Evolutionary conservation across 768 basidiomycete species (phyloP).

Genomic region (Gymnopilus junonius): DNA sequence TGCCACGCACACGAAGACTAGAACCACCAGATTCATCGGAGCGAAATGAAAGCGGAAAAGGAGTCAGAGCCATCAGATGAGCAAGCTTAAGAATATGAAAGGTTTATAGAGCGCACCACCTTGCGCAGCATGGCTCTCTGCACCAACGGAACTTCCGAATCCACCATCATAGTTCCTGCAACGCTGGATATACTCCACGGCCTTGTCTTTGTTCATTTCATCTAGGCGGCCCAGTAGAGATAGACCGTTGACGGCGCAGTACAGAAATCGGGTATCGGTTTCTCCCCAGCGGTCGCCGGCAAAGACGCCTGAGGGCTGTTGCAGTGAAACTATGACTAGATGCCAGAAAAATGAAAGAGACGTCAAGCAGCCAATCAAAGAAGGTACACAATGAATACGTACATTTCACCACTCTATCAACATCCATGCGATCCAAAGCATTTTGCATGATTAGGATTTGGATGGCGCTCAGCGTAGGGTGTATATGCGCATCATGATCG

Average conservation of each 20-base stretch:
- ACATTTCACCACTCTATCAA: constrained; percentile 78
- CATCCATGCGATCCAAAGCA: constrained; percentile 73
- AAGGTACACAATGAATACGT: constrained; percentile 25
- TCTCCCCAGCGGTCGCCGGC: constrained; percentile 94
- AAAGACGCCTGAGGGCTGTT: constrained; percentile 87
- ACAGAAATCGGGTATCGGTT: constrained; percentile 88
- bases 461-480: constrained; percentile 87
- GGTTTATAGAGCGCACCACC: constrained; percentile 65
- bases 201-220: constrained; percentile 67
- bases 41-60: neutral
- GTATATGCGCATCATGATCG: constrained; percentile 89
- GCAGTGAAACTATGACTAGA: constrained; percentile 81
- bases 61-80: neutral
- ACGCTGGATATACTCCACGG: constrained; percentile 69
- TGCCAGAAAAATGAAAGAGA: neutral
- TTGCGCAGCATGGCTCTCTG: constrained; percentile 92
- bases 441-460: constrained; percentile 90
- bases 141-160: constrained; percentile 82
- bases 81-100: constrained; percentile 5
- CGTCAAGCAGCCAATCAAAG: neutral
- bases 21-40: neutral
- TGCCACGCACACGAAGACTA: constrained; percentile 90
- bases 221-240: constrained; percentile 80
- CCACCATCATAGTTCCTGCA: constrained; percentile 97
- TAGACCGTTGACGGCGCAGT: constrained; percentile 83